A percentile compares a stretch with the other conserved stretches of the same genome.
phyloP scores from a whole-genome alignment of 257 asterid genomes.

The Ligustrum vulgare region DNA sequence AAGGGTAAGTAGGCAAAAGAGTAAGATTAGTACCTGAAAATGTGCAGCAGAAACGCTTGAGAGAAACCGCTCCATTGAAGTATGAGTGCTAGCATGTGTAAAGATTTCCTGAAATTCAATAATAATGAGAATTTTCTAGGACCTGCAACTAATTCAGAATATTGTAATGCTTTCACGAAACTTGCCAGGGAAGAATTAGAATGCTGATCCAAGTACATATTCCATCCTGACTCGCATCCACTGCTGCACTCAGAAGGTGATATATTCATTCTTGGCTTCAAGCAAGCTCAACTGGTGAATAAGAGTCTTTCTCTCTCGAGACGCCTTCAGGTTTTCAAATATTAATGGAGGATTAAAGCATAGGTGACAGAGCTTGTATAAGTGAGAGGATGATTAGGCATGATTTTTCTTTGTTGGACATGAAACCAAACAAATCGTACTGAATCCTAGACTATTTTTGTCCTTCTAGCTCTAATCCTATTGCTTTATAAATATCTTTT shows the following conservation, averaged over 20 bases:
- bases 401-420: slow-evolving; percentile 21
- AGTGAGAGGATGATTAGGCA: neutral
- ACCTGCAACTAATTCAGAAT: too few relatives aligned
- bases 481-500: slow-evolving; percentile 35
- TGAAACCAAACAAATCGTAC: slow-evolving; percentile 47
- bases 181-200: slow-evolving; percentile 62
- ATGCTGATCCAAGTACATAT: slow-evolving; percentile 68
- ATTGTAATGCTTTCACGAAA: too few relatives aligned
- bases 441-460: slow-evolving; percentile 60
- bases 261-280: too few relatives aligned
- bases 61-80: slow-evolving; percentile 39
- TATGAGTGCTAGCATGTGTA: slow-evolving; percentile 30
- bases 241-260: too few relatives aligned
- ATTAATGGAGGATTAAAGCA: too few relatives aligned
- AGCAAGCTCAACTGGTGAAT: too few relatives aligned
- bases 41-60: slow-evolving; percentile 42
- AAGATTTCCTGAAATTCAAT: slow-evolving; percentile 46
- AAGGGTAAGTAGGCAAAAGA: too few relatives aligned
- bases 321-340: too few relatives aligned
- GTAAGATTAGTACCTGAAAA: slow-evolving; percentile 42
- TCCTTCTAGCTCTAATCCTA: slow-evolving; percentile 50
- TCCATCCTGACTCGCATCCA: slow-evolving; percentile 95
- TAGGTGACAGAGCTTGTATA: neutral
- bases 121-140: neutral
- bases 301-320: too few relatives aligned